Evolutionary conservation across 2,329 filamentous ascomycete genomes (phyloP).

Genomic region (Talaromyces piceae): DNA sequence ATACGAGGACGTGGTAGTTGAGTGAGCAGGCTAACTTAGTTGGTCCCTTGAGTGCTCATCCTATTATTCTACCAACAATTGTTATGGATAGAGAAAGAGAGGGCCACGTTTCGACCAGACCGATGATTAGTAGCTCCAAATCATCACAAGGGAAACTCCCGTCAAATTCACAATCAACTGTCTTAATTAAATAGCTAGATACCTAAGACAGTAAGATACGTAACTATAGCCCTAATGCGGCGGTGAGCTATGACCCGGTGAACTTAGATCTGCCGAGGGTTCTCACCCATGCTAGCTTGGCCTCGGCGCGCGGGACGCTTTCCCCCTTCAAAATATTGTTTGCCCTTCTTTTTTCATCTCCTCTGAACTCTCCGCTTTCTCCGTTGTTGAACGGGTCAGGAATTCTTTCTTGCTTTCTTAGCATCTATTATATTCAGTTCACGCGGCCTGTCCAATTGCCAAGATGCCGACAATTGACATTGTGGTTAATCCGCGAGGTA

Average conservation of each 20-base stretch:
- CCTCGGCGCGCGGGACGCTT: neutral
- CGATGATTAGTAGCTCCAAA: too few species aligned
- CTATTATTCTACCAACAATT: too few species aligned
- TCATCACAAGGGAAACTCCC: too few species aligned
- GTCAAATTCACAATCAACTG: too few species aligned
- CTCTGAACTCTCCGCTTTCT: neutral
- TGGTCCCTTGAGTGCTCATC: too few species aligned
- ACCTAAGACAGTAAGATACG: too few species aligned
- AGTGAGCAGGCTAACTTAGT: too few species aligned
- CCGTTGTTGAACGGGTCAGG: neutral
- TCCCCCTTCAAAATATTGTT: neutral
- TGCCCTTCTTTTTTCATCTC: neutral
- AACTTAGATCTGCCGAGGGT: neutral
- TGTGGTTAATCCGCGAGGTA: slow-evolving; percentile 27
- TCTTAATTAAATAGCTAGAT: too few species aligned
- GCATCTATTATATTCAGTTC: neutral
- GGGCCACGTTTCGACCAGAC: too few species aligned
- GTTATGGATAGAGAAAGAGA: too few species aligned
- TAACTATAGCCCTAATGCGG: neutral
- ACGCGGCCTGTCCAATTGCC: neutral
- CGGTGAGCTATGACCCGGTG: too few species aligned
- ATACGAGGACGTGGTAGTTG: too few species aligned
- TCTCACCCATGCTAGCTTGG: neutral
- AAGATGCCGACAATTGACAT: slow-evolving; percentile 17
- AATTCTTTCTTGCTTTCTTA: neutral